Conservation (phyloP, 1,284 basidiomycete genomes). For the Phellinidium pouzarii region DNA sequence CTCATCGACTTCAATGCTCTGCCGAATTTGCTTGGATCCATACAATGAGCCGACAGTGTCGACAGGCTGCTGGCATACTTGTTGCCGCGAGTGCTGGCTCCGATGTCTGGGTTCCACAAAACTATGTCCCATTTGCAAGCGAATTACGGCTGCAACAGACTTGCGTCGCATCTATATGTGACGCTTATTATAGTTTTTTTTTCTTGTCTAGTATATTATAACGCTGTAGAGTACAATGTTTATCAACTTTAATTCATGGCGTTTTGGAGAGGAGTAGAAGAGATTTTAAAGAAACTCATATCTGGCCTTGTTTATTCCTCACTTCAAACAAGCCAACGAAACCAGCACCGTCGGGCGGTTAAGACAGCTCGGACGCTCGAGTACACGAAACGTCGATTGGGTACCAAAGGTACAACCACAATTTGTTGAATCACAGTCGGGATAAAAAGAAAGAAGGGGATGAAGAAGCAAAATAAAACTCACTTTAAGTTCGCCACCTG, state of each 20-base stretch:
- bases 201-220: neutral
- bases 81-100: conserved; percentile 73
- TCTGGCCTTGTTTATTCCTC: conserved; percentile 74
- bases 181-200: conserved; percentile 3
- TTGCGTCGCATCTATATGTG: conserved; percentile 61
- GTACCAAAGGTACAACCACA: conserved; percentile 49
- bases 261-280: neutral
- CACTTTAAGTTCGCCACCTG: neutral
- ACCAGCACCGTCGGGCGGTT: conserved; percentile 45
- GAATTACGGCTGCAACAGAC: conserved; percentile 67
- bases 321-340: conserved; percentile 37
- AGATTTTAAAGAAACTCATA: conserved; percentile 41
- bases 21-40: conserved; percentile 71
- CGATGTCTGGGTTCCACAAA: conserved; percentile 73
- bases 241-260: neutral
- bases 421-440: conserved; percentile 54
- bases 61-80: conserved; percentile 82
- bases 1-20: conserved; percentile 44
- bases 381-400: conserved; percentile 10
- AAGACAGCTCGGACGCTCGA: conserved; percentile 26
- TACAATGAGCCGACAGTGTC: conserved; percentile 72
- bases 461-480: neutral
- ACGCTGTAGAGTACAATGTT: neutral
- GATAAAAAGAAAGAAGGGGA: conserved; percentile 13
- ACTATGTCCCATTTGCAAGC: conserved; percentile 77